Percentiles rank a stretch among this genome's conserved stretches.
phyloP scores from a whole-genome alignment of 139 green algal genomes.

The Chlamydomonas sp. region DNA sequence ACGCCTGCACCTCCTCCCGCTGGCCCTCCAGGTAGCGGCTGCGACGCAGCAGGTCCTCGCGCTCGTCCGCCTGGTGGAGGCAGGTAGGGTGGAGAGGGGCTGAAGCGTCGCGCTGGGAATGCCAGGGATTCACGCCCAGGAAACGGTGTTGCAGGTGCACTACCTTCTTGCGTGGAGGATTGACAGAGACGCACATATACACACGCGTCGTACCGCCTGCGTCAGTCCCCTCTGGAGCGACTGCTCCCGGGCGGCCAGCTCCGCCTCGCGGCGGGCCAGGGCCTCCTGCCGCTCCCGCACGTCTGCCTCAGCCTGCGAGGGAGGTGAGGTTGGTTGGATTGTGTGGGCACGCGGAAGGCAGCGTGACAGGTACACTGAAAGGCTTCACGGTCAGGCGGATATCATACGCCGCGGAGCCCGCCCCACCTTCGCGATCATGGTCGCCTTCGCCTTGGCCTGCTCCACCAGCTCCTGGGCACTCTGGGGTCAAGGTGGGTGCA shows the following conservation, averaged over 20 bases:
- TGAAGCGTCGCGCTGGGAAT: no score
- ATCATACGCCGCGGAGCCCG: no score
- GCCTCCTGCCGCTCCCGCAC: background rate
- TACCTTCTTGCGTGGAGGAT: background rate
- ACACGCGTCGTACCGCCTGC: constrained; percentile 3
- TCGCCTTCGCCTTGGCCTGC: constrained; percentile 2
- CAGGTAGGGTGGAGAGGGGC: background rate
- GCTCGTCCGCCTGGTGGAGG: constrained; percentile 1
- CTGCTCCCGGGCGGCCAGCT: constrained; percentile 19
- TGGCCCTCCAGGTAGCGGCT: constrained; percentile 3
- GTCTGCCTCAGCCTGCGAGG: background rate
- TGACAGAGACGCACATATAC: background rate
- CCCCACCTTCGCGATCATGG: constrained; percentile 8
- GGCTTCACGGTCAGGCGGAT: no score
- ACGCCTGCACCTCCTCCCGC: constrained; percentile 18
- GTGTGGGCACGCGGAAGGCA: background rate
- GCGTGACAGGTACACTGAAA: background rate
- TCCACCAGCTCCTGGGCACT: constrained; percentile 26
- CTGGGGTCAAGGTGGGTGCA: background rate
- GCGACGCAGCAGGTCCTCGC: constrained; percentile 23
- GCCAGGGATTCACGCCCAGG: no score
- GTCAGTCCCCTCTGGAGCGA: constrained; percentile 1
- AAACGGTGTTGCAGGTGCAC: background rate
- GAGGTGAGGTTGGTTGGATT: background rate
- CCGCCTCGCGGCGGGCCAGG: background rate